These are phyloP conservation scores for Neofusicoccum umdonicola DNA, from an alignment of 2,329 filamentous ascomycete species.

Conservation along the genomic window DNA sequence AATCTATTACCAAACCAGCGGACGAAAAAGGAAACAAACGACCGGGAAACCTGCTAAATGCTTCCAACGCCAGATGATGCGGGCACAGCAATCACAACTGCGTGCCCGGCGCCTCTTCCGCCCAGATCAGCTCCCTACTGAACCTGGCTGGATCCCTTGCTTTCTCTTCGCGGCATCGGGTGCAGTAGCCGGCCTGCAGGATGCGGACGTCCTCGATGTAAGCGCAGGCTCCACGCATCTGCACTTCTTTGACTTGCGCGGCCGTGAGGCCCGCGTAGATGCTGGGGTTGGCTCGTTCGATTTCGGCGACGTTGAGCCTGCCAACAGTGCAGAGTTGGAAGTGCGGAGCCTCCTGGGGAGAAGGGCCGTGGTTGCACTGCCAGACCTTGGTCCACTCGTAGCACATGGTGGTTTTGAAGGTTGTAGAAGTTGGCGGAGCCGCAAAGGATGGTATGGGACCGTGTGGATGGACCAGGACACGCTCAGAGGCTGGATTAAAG, in stretches of 20 bases:
- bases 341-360: slow-evolving; percentile 3
- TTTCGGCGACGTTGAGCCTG: slow-evolving; percentile 1
- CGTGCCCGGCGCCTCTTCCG: slow-evolving; percentile 7
- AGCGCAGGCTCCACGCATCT: slow-evolving; percentile 14
- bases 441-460: too few relatives aligned
- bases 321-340: slow-evolving; percentile 10
- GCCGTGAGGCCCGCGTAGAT: neutral
- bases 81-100: neutral
- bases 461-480: too few relatives aligned
- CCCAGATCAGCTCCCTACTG: slow-evolving; percentile 10
- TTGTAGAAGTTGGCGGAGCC: neutral
- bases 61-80: neutral
- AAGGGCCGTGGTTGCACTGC: slow-evolving; percentile 15
- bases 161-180: slow-evolving; percentile 9
- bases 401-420: slow-evolving; percentile 3
- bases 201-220: slow-evolving; percentile 17
- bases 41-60: neutral
- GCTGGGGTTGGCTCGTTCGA: neutral
- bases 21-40: neutral
- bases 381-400: slow-evolving; percentile 16
- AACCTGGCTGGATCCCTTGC: slow-evolving; percentile 1
- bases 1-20: neutral
- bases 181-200: slow-evolving; percentile 11
- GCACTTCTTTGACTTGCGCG: neutral
- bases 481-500: too few relatives aligned